Percentiles rank a stretch among this genome's conserved stretches.
Conservation (phyloP, 1,284 basidiomycete genomes). For the Ustilago cynodontis region DNA sequence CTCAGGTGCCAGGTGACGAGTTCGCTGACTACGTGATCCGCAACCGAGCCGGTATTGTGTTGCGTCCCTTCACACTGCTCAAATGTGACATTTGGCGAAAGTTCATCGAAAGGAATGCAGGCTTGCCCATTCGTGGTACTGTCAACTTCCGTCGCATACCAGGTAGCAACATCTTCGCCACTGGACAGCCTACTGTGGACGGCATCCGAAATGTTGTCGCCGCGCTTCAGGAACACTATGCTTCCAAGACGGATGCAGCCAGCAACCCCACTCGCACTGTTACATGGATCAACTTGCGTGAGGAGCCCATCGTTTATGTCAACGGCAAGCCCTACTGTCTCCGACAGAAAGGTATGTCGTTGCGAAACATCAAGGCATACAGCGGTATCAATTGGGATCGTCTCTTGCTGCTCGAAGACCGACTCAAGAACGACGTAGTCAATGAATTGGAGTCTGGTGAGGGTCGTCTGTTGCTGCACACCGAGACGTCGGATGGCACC, state of each 20-base stretch:
- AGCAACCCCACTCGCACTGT: slow-evolving; percentile 70
- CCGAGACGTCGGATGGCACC: slow-evolving; percentile 86
- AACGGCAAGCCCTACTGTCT: slow-evolving; percentile 78
- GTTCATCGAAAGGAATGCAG: slow-evolving; percentile 55
- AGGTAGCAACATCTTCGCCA: slow-evolving; percentile 77
- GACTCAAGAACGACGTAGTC: slow-evolving; percentile 89
- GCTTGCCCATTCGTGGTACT: slow-evolving; percentile 79
- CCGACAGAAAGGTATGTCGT: slow-evolving; percentile 67
- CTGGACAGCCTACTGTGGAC: slow-evolving; percentile 88
- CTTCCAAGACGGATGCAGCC: slow-evolving; percentile 23
- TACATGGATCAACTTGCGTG: slow-evolving; percentile 89
- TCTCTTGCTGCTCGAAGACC: slow-evolving; percentile 77
- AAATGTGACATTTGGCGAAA: slow-evolving; percentile 69
- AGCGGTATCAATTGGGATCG: slow-evolving; percentile 66
- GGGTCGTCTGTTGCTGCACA: slow-evolving; percentile 88
- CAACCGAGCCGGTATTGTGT: slow-evolving; percentile 66
- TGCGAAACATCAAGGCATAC: slow-evolving; percentile 67
- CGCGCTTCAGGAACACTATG: slow-evolving; percentile 62
- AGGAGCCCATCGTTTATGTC: slow-evolving; percentile 92
- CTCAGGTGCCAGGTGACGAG: slow-evolving; percentile 65
- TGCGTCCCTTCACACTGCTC: slow-evolving; percentile 65
- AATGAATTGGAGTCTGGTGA: slow-evolving; percentile 85
- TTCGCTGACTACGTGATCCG: slow-evolving; percentile 69
- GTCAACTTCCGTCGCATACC: slow-evolving; percentile 93
- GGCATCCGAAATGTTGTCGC: slow-evolving; percentile 87